Percentiles rank a stretch among this genome's conserved stretches.
Evolutionary conservation across 768 basidiomycete species (phyloP).

Genomic region (Amyloporia xantha): DNA sequence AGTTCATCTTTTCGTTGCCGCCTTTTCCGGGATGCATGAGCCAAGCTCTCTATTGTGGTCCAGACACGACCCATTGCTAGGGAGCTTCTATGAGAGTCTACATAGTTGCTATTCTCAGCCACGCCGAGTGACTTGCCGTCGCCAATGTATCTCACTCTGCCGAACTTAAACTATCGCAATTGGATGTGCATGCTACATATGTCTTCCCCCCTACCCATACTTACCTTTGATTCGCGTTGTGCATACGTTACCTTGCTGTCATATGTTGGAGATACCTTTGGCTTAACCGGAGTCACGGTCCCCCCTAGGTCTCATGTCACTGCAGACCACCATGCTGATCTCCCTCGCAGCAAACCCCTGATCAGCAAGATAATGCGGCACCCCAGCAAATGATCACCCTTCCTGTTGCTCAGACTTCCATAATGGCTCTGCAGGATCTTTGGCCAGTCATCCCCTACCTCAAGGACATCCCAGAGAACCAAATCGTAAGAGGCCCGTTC

Average conservation of each 20-base stretch:
- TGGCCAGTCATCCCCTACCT: slow-evolving; percentile 16
- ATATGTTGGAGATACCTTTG: no score
- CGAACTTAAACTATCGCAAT: no score
- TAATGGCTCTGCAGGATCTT: slow-evolving; percentile 21
- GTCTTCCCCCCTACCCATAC: no score
- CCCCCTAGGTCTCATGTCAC: background rate
- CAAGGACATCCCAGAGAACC: background rate
- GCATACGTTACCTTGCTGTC: no score
- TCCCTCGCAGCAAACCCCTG: slow-evolving; percentile 9
- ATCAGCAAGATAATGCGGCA: slow-evolving; percentile 10
- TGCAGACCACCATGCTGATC: background rate
- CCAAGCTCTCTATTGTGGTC: no score
- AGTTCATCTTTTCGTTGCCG: slow-evolving; percentile 15
- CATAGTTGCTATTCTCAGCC: background rate
- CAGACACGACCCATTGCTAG: no score
- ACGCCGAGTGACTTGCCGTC: background rate
- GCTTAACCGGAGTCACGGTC: no score
- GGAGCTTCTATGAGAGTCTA: background rate
- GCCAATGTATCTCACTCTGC: background rate
- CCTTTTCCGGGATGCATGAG: background rate
- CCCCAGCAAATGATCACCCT: slow-evolving; percentile 20
- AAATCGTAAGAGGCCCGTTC: background rate
- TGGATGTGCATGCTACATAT: no score
- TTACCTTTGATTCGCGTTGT: no score
- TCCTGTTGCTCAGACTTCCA: slow-evolving; percentile 21